These are phyloP conservation scores for Debaryomycetaceae sp. DNA, from an alignment of 1,139 yeast genomes.

Conservation along the genomic window DNA sequence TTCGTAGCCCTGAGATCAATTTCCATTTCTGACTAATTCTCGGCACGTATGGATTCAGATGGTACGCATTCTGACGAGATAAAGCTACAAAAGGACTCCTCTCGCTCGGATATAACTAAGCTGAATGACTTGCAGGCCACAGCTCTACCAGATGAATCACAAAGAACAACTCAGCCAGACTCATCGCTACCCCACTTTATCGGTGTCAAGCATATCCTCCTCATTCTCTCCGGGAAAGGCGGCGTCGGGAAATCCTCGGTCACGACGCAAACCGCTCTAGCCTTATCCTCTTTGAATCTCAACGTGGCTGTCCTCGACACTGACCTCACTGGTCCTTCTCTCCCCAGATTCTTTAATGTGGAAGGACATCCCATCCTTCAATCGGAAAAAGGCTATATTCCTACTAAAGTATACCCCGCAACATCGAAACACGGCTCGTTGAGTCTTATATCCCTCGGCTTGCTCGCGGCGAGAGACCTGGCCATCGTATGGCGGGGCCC, in stretches of 20 bases:
- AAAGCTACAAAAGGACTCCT: too few relatives aligned
- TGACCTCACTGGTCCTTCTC: constrained; percentile 93
- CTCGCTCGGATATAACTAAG: too few relatives aligned
- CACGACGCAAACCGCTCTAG: constrained; percentile 82
- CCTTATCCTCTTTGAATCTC: constrained; percentile 57
- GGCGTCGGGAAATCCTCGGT: constrained; percentile 92
- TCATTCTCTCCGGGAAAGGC: constrained; percentile 38
- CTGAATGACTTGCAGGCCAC: too few relatives aligned
- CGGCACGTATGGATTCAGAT: too few relatives aligned
- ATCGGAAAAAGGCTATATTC: constrained; percentile 82
- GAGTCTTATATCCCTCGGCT: constrained; percentile 78
- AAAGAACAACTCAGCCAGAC: constrained; percentile 4
- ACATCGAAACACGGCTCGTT: constrained; percentile 21
- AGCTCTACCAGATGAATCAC: too few relatives aligned
- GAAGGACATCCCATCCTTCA: constrained; percentile 76
- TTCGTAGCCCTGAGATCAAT: too few relatives aligned
- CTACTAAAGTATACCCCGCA: constrained; percentile 41
- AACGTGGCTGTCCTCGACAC: constrained; percentile 90
- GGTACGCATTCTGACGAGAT: too few relatives aligned
- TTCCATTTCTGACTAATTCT: too few relatives aligned
- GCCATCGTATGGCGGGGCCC: constrained; percentile 99
- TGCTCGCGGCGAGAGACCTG: constrained; percentile 72
- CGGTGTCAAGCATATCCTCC: constrained; percentile 58
- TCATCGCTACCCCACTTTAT: constrained; percentile 38
- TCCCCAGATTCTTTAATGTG: constrained; percentile 93